phyloP scores from a whole-genome alignment of 768 basidiomycete species.

The Rhizopogon salebrosus region DNA sequence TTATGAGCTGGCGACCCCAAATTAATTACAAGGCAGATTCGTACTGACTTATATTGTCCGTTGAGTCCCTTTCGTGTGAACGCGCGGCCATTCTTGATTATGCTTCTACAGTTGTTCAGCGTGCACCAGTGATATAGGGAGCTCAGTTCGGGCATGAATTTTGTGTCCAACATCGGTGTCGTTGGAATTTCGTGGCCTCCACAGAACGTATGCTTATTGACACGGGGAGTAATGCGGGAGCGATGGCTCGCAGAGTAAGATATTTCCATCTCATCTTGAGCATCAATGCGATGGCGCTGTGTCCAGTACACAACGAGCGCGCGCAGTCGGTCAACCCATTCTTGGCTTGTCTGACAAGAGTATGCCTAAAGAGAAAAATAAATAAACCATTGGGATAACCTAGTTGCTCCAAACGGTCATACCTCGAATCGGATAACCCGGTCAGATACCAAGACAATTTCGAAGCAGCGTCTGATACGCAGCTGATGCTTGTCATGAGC shows the following conservation, averaged over 20 bases:
- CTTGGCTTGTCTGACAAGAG: constrained; percentile 60
- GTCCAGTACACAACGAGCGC: constrained; percentile 77
- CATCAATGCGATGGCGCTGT: constrained; percentile 67
- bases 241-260: constrained; percentile 47
- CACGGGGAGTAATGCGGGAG: constrained; percentile 56
- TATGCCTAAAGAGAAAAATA: constrained; percentile 42
- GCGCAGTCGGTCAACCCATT: constrained; percentile 81
- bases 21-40: neutral
- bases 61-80: constrained; percentile 66
- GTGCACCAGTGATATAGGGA: constrained; percentile 86
- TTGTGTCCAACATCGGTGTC: constrained; percentile 47
- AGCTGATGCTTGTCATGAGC: constrained; percentile 39
- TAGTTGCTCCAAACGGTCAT: constrained; percentile 11
- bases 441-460: constrained; percentile 67
- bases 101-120: constrained; percentile 70
- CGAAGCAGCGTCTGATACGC: constrained; percentile 68
- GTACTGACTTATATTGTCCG: constrained; percentile 73
- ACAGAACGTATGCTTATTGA: constrained; percentile 21
- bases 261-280: constrained; percentile 76
- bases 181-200: constrained; percentile 39
- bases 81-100: constrained; percentile 67
- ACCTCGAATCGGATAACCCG: constrained; percentile 78
- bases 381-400: neutral
- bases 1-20: neutral
- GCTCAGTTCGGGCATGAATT: constrained; percentile 51